A percentile compares a stretch with the other conserved stretches of the same genome.
Evolutionary conservation across 345 rosid species (phyloP).

Genomic region (Lagerstroemia speciosa): DNA sequence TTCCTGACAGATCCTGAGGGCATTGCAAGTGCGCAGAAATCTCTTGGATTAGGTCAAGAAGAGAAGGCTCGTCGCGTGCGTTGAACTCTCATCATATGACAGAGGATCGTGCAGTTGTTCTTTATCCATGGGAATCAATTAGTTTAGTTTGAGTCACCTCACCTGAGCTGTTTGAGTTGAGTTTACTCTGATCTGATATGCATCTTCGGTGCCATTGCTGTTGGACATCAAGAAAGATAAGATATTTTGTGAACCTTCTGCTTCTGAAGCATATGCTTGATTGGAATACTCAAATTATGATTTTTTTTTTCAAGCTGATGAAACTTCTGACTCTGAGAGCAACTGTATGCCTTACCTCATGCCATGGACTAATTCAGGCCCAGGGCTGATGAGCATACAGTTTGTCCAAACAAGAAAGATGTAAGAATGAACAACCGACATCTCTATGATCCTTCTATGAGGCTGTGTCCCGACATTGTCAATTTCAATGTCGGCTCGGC

Average conservation of each 20-base stretch:
- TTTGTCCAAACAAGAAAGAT: too few species aligned
- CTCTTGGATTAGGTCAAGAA: conserved; percentile 92
- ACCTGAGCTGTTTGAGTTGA: background rate
- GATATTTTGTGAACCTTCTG: background rate
- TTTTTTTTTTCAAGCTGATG: background rate
- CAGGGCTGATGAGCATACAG: too few species aligned
- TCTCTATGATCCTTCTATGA: background rate
- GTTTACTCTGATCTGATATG: background rate
- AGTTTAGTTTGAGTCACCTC: background rate
- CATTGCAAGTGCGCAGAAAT: conserved; percentile 85
- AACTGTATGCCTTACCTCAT: too few species aligned
- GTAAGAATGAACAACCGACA: background rate
- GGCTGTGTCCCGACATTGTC: background rate
- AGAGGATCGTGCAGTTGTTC: background rate
- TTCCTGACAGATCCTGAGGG: conserved; percentile 76
- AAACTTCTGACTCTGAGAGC: background rate
- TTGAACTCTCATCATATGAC: conserved; percentile 16
- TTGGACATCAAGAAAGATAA: background rate
- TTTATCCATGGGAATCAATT: background rate
- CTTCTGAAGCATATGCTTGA: background rate
- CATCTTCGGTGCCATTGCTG: background rate
- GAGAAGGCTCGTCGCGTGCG: conserved; percentile 73
- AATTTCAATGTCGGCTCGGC: background rate
- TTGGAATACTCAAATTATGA: background rate
- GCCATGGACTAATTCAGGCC: too few species aligned